phyloP scores from a whole-genome alignment of 2,329 filamentous ascomycete genomes.

The Penicillium sp. region DNA sequence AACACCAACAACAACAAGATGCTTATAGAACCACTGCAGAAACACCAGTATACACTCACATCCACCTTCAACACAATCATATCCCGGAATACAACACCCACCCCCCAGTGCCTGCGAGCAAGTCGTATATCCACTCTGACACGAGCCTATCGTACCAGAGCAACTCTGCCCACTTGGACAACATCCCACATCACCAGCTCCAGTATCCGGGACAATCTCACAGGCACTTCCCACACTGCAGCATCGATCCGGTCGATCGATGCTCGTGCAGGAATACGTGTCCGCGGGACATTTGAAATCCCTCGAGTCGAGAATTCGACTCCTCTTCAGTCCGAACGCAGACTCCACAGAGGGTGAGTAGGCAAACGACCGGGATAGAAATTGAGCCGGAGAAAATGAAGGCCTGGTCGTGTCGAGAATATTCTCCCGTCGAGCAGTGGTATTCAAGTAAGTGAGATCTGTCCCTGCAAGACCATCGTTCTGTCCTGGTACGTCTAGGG shows the following conservation, averaged over 20 bases:
- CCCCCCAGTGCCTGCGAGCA: slow-evolving; percentile 52
- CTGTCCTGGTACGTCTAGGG: not conserved
- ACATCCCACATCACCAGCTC: slow-evolving; percentile 54
- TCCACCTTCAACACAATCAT: slow-evolving; percentile 51
- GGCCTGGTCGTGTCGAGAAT: not conserved
- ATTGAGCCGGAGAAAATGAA: slow-evolving; percentile 1
- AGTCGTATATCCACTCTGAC: slow-evolving; percentile 48
- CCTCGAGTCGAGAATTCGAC: slow-evolving; percentile 20
- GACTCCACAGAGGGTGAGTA: slow-evolving; percentile 3
- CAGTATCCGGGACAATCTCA: slow-evolving; percentile 48
- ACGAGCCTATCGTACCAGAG: slow-evolving; percentile 46
- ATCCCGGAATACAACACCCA: slow-evolving; percentile 58
- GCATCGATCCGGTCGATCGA: slow-evolving; percentile 54
- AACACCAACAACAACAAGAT: not conserved
- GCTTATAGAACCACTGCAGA: too few species aligned
- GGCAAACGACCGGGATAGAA: slow-evolving; percentile 11
- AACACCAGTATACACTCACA: slow-evolving; percentile 36
- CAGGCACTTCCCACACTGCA: slow-evolving; percentile 51
- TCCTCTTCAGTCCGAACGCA: not conserved
- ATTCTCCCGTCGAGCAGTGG: slow-evolving; percentile 5
- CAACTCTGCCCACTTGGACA: slow-evolving; percentile 52
- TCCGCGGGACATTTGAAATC: slow-evolving; percentile 54
- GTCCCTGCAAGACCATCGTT: slow-evolving; percentile 8
- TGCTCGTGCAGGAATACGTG: slow-evolving; percentile 49
- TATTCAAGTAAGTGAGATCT: not conserved